These are phyloP conservation scores for Colletotrichum australisinense DNA, from an alignment of 2,329 filamentous ascomycete species.

Conservation along the genomic window DNA sequence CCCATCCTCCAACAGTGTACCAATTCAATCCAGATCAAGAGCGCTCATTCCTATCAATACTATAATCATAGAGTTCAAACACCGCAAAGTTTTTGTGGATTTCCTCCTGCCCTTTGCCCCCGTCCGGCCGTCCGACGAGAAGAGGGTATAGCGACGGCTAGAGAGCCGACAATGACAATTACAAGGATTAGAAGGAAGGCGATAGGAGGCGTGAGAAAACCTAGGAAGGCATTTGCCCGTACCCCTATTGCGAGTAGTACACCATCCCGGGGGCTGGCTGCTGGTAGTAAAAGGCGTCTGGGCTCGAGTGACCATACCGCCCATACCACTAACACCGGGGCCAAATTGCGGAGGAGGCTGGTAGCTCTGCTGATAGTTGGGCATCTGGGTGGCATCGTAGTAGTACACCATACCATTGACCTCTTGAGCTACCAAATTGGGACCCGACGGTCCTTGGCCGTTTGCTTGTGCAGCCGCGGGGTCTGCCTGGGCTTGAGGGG, in stretches of 20 bases:
- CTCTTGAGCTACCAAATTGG: constrained; percentile 80
- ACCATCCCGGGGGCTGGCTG: constrained; percentile 66
- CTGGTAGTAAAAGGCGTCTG: constrained; percentile 78
- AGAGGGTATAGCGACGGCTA: constrained; percentile 27
- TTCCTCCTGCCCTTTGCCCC: constrained; percentile 32
- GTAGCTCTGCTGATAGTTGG: constrained; percentile 62
- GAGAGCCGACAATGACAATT: constrained; percentile 42
- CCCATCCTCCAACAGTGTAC: constrained; percentile 10
- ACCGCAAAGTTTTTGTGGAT: constrained; percentile 28
- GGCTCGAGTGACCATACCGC: constrained; percentile 81
- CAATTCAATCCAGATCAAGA: constrained; percentile 14
- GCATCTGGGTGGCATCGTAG: constrained; percentile 81
- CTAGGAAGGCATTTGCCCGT: constrained; percentile 31
- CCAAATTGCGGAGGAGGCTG: constrained; percentile 42
- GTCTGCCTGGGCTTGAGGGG: constrained; percentile 54
- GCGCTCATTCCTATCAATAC: constrained; percentile 32
- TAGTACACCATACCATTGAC: constrained; percentile 97
- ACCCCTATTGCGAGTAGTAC: constrained; percentile 69
- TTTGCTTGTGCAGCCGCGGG: constrained; percentile 45
- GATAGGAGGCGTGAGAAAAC: constrained; percentile 27
- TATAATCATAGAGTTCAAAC: constrained; percentile 25
- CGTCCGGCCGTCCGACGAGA: constrained; percentile 31
- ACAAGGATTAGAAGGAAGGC: constrained; percentile 44
- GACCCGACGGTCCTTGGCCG: constrained; percentile 61
- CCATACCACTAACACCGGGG: constrained; percentile 74